Conservation (phyloP, 2,329 filamentous ascomycete genomes). For the Tolypocladium inflatum region DNA sequence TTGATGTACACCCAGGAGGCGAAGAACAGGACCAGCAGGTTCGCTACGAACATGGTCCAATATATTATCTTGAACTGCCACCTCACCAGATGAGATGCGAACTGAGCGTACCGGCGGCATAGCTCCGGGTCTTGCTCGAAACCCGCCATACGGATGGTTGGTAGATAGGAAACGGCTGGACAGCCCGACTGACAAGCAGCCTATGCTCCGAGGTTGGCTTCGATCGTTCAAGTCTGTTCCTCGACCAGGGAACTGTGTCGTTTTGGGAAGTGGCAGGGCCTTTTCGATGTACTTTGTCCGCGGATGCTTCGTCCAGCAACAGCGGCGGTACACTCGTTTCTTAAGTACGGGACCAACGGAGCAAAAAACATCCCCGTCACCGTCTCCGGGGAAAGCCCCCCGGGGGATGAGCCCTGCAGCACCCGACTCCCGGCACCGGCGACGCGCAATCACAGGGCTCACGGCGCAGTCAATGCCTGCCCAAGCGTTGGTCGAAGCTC, state of each 20-base stretch:
- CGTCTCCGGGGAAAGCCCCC: too few species aligned
- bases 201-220: neutral
- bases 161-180: neutral
- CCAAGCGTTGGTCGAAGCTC: neutral
- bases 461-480: neutral
- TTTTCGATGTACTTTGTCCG: neutral
- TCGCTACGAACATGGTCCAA: conserved; percentile 34
- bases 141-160: neutral
- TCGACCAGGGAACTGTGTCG: neutral
- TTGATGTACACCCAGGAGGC: conserved; percentile 31
- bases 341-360: neutral
- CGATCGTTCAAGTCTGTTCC: neutral
- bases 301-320: neutral
- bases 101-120: conserved; percentile 31
- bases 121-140: conserved; percentile 16
- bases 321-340: neutral
- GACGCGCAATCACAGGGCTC: neutral
- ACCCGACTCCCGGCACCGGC: neutral
- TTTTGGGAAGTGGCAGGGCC: neutral
- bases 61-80: conserved; percentile 36
- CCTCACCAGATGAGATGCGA: conserved; percentile 30
- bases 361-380: neutral
- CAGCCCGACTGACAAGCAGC: neutral
- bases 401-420: neutral
- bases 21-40: conserved; percentile 33